Evolutionary conservation across 139 green algal species (phyloP), one percentile per base, ranked within the genome.

Genomic region (Monoraphidium neglectum): DNA sequence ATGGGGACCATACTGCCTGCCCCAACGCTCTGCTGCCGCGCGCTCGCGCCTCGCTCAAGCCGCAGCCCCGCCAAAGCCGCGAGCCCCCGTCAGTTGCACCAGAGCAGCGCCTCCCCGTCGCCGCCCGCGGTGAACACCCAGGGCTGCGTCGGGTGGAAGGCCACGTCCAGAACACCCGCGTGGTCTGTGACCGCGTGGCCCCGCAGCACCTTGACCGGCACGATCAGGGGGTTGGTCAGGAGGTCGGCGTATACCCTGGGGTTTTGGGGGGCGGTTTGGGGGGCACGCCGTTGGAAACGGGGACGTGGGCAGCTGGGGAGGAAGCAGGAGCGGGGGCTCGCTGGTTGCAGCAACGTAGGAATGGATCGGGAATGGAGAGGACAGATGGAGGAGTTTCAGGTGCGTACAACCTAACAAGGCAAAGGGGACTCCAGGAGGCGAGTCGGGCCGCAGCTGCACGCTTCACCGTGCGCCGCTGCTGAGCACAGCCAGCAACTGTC

Each of bases 121-220:
- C 88, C 95, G 24, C 95, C 96, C 16, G 93, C 94, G 30, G 93
- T 97, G 82, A 99, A 98, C 21, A 98, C 78, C 95, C 95, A 99
- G 21, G 95, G 95, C 83, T 99, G 96, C 0, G 73, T 94, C 5
- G 96, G 96, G 78, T 99, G 96, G 87, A 98, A 99, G 1, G 79
- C 86, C 43, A 91, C 89, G 65, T 92, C 92, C 54, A 93, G 68
- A 30, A 97, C 93, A 0, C 95, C 95, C 38, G 72, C 61, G 49
- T 70, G 81, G 53, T 93, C 74, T 0, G 79, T 77, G 35, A 89
- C 59, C 65, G 23, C 84, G 51, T 91, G 86, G 8, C 79, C 81
- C 37, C 62, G 57, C 59, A 91, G 79, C 23, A 93, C 85, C 70
- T 93, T 92, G 56, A 97, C 86, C 2, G 96, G 96, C 37, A 99